Evolutionary conservation across 2,329 filamentous ascomycete genomes (phyloP).

Genomic region (Amylocarpus encephaloides): DNA sequence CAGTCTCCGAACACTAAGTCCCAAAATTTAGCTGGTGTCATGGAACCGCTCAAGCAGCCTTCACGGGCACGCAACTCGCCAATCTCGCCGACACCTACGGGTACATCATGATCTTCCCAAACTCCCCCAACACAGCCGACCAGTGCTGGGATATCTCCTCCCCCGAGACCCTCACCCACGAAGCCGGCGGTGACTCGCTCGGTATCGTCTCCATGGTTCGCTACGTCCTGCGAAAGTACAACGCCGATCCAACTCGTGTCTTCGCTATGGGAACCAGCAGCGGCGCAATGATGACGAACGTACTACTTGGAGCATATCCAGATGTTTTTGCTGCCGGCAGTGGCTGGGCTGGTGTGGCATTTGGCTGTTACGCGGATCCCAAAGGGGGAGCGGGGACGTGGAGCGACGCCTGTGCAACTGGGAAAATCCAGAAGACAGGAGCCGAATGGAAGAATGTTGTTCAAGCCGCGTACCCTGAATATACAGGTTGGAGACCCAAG

Average conservation of each 20-base stretch:
- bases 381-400: constrained; percentile 32
- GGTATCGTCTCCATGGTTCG: constrained; percentile 51
- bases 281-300: constrained; percentile 44
- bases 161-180: constrained; percentile 40
- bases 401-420: constrained; percentile 45
- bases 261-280: constrained; percentile 46
- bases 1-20: neutral
- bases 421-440: constrained; percentile 29
- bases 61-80: constrained; percentile 38
- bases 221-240: constrained; percentile 44
- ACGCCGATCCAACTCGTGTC: constrained; percentile 42
- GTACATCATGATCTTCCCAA: constrained; percentile 53
- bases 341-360: constrained; percentile 38
- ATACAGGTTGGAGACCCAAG: constrained; percentile 27
- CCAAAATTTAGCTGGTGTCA: constrained; percentile 3
- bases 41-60: constrained; percentile 35
- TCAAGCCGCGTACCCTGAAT: constrained; percentile 34
- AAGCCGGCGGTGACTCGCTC: constrained; percentile 49
- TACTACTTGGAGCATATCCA: constrained; percentile 37
- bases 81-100: constrained; percentile 45
- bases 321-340: constrained; percentile 39
- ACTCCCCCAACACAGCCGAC: constrained; percentile 42
- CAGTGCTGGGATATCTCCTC: constrained; percentile 52
- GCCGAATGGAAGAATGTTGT: constrained; percentile 45
- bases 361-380: constrained; percentile 38